These are phyloP conservation scores for Sporothrix dimorphospora DNA, from an alignment of 2,329 filamentous ascomycete genomes.

Conservation along the genomic window DNA sequence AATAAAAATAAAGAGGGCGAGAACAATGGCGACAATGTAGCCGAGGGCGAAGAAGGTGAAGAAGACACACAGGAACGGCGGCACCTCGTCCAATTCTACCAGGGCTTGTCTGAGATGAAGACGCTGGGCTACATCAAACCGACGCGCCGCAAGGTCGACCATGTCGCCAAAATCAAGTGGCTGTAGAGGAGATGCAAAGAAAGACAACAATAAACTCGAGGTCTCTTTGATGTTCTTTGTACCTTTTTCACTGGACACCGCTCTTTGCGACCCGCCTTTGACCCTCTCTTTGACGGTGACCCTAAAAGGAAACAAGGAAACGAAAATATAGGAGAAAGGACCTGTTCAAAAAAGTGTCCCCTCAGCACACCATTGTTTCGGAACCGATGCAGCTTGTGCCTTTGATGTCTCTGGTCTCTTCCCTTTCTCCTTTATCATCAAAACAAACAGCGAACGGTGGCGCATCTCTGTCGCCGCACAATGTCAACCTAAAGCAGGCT, in stretches of 20 bases:
- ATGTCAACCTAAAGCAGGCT: background rate
- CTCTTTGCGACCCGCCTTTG: background rate
- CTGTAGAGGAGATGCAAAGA: slow-evolving; percentile 46
- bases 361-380: background rate
- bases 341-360: slow-evolving; percentile 5
- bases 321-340: background rate
- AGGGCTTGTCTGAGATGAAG: slow-evolving; percentile 80
- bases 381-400: background rate
- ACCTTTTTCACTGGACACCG: background rate
- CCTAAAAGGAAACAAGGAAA: background rate
- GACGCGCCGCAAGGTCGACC: slow-evolving; percentile 89
- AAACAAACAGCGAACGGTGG: background rate
- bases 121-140: slow-evolving; percentile 84
- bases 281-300: background rate
- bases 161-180: slow-evolving; percentile 88
- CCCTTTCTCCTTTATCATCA: background rate
- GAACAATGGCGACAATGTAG: slow-evolving; percentile 34
- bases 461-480: background rate
- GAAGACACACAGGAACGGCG: slow-evolving; percentile 54
- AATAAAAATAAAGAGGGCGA: slow-evolving; percentile 41
- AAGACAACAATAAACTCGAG: slow-evolving; percentile 1
- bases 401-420: background rate
- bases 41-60: slow-evolving; percentile 48
- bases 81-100: slow-evolving; percentile 78
- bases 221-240: background rate